phyloP scores from a whole-genome alignment of 2,329 filamentous ascomycete species.

The Diplodia seriata region DNA sequence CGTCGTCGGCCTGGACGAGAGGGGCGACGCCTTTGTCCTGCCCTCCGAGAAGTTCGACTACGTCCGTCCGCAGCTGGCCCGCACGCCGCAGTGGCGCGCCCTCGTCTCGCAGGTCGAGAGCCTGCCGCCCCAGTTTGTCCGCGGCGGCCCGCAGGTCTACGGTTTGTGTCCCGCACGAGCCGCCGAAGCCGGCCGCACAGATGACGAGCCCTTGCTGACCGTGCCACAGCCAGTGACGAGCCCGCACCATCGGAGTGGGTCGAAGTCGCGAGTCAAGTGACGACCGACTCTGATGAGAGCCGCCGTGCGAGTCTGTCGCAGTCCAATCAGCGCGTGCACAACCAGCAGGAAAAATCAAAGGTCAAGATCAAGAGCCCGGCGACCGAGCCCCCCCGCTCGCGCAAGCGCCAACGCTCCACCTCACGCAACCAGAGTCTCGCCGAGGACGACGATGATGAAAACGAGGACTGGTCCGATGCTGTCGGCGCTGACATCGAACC shows the following conservation, averaged over 20 bases:
- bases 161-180: conserved; percentile 28
- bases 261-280: conserved; percentile 28
- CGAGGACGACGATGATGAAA: conserved; percentile 31
- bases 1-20: conserved; percentile 28
- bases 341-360: conserved; percentile 21
- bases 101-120: conserved; percentile 15
- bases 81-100: conserved; percentile 13
- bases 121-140: conserved; percentile 15
- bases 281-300: conserved; percentile 31
- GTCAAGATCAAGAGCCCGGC: conserved; percentile 25
- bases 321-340: conserved; percentile 24
- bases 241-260: conserved; percentile 18
- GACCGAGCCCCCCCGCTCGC: conserved; percentile 9
- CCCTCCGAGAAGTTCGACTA: conserved; percentile 21
- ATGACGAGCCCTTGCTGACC: conserved; percentile 21
- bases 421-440: conserved; percentile 31
- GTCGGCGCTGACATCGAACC: conserved; percentile 24
- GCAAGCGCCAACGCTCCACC: conserved; percentile 31
- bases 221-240: conserved; percentile 31
- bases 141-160: conserved; percentile 24
- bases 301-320: conserved; percentile 24
- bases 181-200: conserved; percentile 21
- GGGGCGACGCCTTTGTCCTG: conserved; percentile 25
- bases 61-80: background rate
- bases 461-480: conserved; percentile 27